Base-by-base conservation (phyloP, 2,329 filamentous ascomycete genomes). In the Ophiobolus disseminans region DNA sequence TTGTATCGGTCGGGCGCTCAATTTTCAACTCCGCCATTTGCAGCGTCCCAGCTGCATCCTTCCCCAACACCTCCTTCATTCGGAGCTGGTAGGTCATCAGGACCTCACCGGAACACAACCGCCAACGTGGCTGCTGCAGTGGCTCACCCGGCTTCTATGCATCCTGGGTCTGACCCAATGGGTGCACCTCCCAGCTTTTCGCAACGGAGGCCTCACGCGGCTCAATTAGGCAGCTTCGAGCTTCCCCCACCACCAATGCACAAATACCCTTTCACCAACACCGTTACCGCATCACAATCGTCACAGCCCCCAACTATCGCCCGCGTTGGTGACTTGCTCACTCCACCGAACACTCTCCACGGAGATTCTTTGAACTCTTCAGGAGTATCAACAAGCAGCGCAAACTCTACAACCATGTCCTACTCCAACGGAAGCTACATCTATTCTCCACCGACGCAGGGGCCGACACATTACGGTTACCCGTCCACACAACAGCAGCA, bases 161-260 rank as follows among this genome's bases (percentile, higher is more conserved):
- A 83, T 75, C 77, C 82, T 70, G 79, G 80, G 68, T 74, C 83
- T 68, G 83, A 86, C 72, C 76, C 77, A 70, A 81, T 86, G 76
- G 80, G 80, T 72, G 77, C 80, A 64, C 80, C 82, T 62, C 79
- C 82, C 68, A 88, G 87, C 76, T 86, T 91, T 70, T 84, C 86
- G 60, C 81, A 86, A 72, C 83, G 88, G 65, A 84, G 88, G 73
- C 83, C 86, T 66, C 87, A 87, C 66, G 85, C 87, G 54, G 84
- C 83, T 48, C 82, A 82, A 62, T 80, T 91, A 54, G 87, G 87
- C 48, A 82, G 76, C 59, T 89, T 90, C 68, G 85, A 88, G 66
- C 82, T 90, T 40, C 57, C 69, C 41, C 84, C 86, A 44, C 85
- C 85, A 59, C 80, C 82, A 40, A 76, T 82, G 65, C 68, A 81